phyloP scores from a whole-genome alignment of 306 rosid genomes.

The Sesbania bispinosa region DNA sequence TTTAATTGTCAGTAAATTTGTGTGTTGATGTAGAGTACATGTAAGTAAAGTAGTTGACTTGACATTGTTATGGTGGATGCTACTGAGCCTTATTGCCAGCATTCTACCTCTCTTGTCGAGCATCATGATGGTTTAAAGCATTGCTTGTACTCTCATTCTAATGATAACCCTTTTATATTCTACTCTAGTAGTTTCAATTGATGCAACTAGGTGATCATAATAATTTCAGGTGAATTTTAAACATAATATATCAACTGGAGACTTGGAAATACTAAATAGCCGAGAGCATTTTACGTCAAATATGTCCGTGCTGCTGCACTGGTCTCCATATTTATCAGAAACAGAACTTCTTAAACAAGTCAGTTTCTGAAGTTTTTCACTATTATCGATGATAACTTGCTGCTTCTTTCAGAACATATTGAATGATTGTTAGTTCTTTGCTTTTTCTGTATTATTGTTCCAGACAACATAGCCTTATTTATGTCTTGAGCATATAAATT shows the following conservation, averaged over 20 bases:
- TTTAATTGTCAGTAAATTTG: neutral
- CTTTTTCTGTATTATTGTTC: neutral
- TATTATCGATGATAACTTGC: neutral
- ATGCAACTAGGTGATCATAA: neutral
- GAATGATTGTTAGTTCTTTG: neutral
- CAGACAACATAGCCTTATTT: neutral
- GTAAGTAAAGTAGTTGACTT: neutral
- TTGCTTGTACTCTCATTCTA: slow-evolving; percentile 13
- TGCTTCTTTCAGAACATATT: neutral
- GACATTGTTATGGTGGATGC: neutral
- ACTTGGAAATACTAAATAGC: slow-evolving; percentile 49
- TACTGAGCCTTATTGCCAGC: neutral
- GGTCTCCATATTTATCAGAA: slow-evolving; percentile 87
- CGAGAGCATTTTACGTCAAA: slow-evolving; percentile 52
- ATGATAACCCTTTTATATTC: slow-evolving; percentile 9
- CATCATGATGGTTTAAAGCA: neutral
- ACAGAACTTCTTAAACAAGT: slow-evolving; percentile 73
- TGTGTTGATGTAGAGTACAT: neutral
- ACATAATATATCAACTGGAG: slow-evolving; percentile 41
- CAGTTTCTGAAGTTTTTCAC: slow-evolving; percentile 18
- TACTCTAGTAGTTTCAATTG: neutral
- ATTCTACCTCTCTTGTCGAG: neutral
- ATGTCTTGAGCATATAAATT: neutral
- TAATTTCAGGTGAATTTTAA: slow-evolving; percentile 65
- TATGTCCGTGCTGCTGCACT: slow-evolving; percentile 54